Base-by-base conservation (phyloP, 2,329 filamentous ascomycete genomes). In the Hypoxylon sp. region DNA sequence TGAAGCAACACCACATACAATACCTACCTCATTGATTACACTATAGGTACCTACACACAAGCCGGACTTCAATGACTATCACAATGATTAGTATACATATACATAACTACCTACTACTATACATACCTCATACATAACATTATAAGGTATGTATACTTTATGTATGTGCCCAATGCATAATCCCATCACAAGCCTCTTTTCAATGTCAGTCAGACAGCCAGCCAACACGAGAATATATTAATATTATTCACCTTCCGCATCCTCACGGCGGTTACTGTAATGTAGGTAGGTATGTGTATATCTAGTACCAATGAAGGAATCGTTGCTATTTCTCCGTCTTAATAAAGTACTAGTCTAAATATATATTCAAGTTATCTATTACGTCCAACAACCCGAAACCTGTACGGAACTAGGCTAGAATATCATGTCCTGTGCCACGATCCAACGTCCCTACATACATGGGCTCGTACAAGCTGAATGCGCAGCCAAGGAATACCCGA, bases 391-490 rank as follows among this genome's bases (percentile, higher is more conserved):
- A 52, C 46, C 46, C 56, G 56, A 43, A 19, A 30, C 46, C n/a
- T 11, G 38, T 28, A 30, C 13, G 25, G 23, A 13, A 23, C 45
- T 38, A 56, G 38, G 36, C 30, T 30, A 41, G 23, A 38, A 49
- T 19, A 32, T 17, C 48, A 10, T 3, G 48, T 51, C n/a, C 34
- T 17, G 38, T 23, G 32, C 28, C 17, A 49, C 50, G 43, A 38
- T 50, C 34, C 36, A 32, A 55, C 46, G 17, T 14, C 38, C 30
- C 19, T 34, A 46, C 28, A n/a, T 49, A 30, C 28, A 30, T 30
- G 28, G 23, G 14, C 46, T 30, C 13, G 14, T 30, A 32, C 53
- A 64, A 62, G 62, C 62, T 60, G 62, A 60, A 62, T 36, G 25
- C 50, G 46, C 48, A 28, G 43, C 55, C 55, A 60, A 50, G 53